Evolutionary conservation across 2,329 filamentous ascomycete genomes (phyloP).

Genomic region (Penicillium sp.): DNA sequence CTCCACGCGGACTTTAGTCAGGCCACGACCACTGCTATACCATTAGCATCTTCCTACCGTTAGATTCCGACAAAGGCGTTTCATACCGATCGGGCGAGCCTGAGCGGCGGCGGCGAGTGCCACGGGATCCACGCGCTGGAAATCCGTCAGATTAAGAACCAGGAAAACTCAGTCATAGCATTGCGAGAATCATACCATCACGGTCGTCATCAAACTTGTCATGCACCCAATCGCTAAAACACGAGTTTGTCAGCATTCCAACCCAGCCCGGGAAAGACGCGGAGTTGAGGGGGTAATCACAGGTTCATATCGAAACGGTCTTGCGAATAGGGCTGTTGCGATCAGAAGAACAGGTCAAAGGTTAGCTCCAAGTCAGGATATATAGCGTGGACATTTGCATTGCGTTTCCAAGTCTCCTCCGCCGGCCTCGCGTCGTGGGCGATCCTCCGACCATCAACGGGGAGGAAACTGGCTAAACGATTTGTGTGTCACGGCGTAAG

Average conservation of each 20-base stretch:
- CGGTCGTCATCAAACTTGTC: conserved; percentile 81
- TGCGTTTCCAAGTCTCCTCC: conserved; percentile 38
- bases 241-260: conserved; percentile 14
- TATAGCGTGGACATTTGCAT: conserved; percentile 36
- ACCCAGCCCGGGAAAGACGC: not conserved
- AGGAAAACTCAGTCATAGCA: conserved; percentile 5
- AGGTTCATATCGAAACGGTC: conserved; percentile 52
- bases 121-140: conserved; percentile 49
- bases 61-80: not conserved
- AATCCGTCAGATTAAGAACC: conserved; percentile 26
- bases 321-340: conserved; percentile 50
- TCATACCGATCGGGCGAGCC: conserved; percentile 44
- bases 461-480: conserved; percentile 31
- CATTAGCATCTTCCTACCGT: conserved; percentile 20
- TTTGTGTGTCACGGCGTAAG: conserved; percentile 41
- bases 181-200: conserved; percentile 45
- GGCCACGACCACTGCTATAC: conserved; percentile 54
- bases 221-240: conserved; percentile 86
- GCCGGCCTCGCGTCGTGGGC: conserved; percentile 28
- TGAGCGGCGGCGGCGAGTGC: conserved; percentile 46
- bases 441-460: conserved; percentile 30
- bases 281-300: conserved; percentile 34
- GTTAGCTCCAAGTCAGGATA: conserved; percentile 51
- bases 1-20: conserved; percentile 78
- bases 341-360: conserved; percentile 37